Base-by-base conservation (phyloP, 2,329 filamentous ascomycete genomes). In the Tolypocladium guangdongense region DNA sequence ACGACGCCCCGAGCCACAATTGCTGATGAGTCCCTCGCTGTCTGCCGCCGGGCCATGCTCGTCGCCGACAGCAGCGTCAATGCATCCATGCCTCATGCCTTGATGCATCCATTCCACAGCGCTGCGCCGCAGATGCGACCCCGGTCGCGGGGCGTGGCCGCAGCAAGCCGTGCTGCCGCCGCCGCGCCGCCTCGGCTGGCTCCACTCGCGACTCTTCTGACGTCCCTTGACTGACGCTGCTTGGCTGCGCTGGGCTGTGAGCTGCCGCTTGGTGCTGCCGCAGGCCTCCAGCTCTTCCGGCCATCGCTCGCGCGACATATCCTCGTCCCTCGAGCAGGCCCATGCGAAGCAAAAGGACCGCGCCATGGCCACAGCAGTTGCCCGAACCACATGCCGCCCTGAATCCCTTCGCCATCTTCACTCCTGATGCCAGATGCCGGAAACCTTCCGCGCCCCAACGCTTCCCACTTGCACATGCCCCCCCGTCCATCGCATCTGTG, bases 101-200 rank as follows among this genome's bases (percentile, higher is more conserved):
- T n/a, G n/a, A n/a, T n/a, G n/a, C n/a, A n/a, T n/a, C n/a, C n/a
- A n/a, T n/a, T n/a, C n/a, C n/a, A n/a, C n/a, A n/a, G n/a, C n/a
- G n/a, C n/a, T n/a, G n/a, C n/a, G n/a, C n/a, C n/a, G n/a, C n/a
- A n/a, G n/a, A n/a, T n/a, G n/a, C n/a, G n/a, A n/a, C 43, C 49
- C 33, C 32, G 36, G 37, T 35, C 22, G 47, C 49, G 24, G 50
- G 58, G 59, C 50, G 59, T 61, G 57, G 46, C 57, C 58, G 59
- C 59, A 60, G 58, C 49, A 58, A 59, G 55, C 54, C 52, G 57
- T 55, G 57, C 57, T 60, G 59, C 59, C 58, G 58, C 59, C 56
- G 50, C 48, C 45, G 38, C 51, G 43, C 47, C 47, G 41, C 48
- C 22, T 36, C 35, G n/a, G 11, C 32, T n/a, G 33, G 35, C 50